A percentile compares a stretch with the other conserved stretches of the same genome.
Conservation (phyloP, 139 green algal genomes). For the Choricystis sp. region DNA sequence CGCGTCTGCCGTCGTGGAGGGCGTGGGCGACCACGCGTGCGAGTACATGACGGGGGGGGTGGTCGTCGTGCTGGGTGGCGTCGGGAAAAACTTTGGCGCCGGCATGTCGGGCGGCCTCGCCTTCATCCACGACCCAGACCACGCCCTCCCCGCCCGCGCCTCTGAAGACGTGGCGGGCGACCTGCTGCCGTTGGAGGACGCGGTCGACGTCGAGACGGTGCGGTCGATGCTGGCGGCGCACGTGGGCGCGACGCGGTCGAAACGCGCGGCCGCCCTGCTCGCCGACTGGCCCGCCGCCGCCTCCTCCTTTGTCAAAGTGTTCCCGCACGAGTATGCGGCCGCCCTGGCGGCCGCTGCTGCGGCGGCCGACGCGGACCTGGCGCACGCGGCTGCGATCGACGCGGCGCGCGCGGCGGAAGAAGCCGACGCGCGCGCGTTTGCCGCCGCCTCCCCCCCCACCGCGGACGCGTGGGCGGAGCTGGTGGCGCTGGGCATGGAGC, state of each 20-base stretch:
- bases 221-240: conserved; percentile 68
- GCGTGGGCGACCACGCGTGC: conserved; percentile 79
- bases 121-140: conserved; percentile 72
- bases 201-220: conserved; percentile 31
- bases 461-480: conserved; percentile 72
- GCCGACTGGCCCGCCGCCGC: conserved; percentile 41
- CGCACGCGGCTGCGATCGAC: conserved; percentile 25
- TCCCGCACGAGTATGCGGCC: conserved; percentile 47
- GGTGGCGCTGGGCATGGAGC: conserved; percentile 34
- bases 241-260: conserved; percentile 53
- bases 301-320: conserved; percentile 56
- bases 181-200: conserved; percentile 45
- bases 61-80: conserved; percentile 68
- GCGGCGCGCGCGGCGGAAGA: conserved; percentile 36
- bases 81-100: conserved; percentile 88
- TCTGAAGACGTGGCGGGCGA: conserved; percentile 56
- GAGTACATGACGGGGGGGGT: conserved; percentile 96
- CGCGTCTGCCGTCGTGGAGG: conserved; percentile 79
- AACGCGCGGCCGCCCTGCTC: conserved; percentile 43
- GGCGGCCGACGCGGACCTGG: conserved; percentile 5
- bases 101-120: conserved; percentile 84
- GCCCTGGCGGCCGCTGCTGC: conserved; percentile 28
- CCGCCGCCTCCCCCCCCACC: background rate
- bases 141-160: conserved; percentile 32
- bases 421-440: conserved; percentile 7